Evolutionary conservation across 2,329 filamentous ascomycete genomes (phyloP), one percentile per base, ranked within the genome.

Genomic region (Ustulina deusta): DNA sequence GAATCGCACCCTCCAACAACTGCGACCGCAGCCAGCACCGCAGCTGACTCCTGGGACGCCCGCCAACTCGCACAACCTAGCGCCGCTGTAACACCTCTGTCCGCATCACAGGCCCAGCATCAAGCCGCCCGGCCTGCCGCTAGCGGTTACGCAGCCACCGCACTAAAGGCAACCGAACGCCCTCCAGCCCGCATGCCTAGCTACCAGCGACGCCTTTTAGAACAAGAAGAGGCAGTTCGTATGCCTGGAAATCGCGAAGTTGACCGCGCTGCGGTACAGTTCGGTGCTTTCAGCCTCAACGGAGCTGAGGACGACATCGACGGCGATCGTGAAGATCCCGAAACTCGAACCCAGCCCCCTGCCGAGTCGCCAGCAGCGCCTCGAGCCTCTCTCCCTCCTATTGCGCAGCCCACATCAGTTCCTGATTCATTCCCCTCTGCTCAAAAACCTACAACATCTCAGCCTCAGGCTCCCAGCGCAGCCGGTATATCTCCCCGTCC

Each of bases 181-280:
- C 83, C 87, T 27, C 81, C 86, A 65, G 83, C 85, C 68, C 92
- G 95, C 69, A 90, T 89, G 62, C 88, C 93, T 22, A 94, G 91
- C 81, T 93, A 92, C 80, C 92, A 97, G 79, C 90, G 95, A 72
- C 92, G 93, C 75, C 87, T 97, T 61, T 86, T 97, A 76, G 94
- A 98, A 75, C 96, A 99, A 79, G 94, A 97, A 80, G 96, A 99
- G 83, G 93, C 96, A 66, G 96, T 99, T 46, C 94, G 97, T 72
- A 97, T 99, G 95, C 96, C 96, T 52, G 94, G 93, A 68, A 97
- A 97, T 83, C 94, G 96, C 73, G 94, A 96, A 61, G 92, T 99
- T 32, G 95, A 98, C 79, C 91, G 94, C 75, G 89, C 95, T 72
- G 92, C 94, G 57, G 94, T 99, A 56, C 95, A 98, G 78, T 99